Evolutionary conservation across 2,329 filamentous ascomycete species (phyloP).

Genomic region (Aureobasidium lini): DNA sequence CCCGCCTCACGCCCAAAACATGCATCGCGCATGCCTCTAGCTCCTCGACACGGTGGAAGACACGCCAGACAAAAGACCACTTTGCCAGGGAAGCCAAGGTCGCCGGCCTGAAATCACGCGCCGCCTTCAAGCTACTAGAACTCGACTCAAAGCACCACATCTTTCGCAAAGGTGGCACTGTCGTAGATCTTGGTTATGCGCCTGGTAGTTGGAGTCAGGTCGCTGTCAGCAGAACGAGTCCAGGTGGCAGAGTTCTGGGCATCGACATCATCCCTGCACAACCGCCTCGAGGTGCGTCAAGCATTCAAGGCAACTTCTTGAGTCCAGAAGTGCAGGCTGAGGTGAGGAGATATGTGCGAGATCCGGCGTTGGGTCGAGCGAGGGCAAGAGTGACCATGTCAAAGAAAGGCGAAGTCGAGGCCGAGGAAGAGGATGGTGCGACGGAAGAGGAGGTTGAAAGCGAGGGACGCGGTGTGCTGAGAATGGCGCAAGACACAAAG

Average conservation of each 20-base stretch:
- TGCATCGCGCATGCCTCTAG: constrained; percentile 19
- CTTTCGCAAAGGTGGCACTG: constrained; percentile 72
- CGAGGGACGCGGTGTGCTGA: constrained; percentile 54
- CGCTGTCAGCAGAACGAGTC: constrained; percentile 68
- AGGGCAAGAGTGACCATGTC: constrained; percentile 24
- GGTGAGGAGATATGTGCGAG: constrained; percentile 66
- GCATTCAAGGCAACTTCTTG: constrained; percentile 91
- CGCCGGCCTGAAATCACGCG: constrained; percentile 75
- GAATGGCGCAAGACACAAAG: constrained; percentile 42
- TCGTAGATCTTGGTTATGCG: constrained; percentile 84
- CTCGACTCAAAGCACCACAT: constrained; percentile 76
- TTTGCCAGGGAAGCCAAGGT: constrained; percentile 71
- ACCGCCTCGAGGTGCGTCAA: constrained; percentile 84
- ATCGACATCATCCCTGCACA: constrained; percentile 92
- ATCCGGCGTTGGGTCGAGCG: constrained; percentile 52
- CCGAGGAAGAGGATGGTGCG: constrained; percentile 19
- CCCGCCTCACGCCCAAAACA: background rate
- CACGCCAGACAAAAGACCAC: constrained; percentile 64
- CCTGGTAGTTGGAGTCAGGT: constrained; percentile 66
- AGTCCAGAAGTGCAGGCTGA: constrained; percentile 64
- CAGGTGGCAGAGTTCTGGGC: constrained; percentile 72
- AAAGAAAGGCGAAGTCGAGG: constrained; percentile 27
- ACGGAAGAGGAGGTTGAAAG: constrained; percentile 35
- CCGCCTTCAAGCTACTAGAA: constrained; percentile 88
- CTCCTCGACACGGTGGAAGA: constrained; percentile 75